A percentile compares a stretch with the other conserved stretches of the same genome.
These are phyloP conservation scores for Calonectria montana DNA, from an alignment of 2,329 filamentous ascomycete genomes.

Conservation along the genomic window DNA sequence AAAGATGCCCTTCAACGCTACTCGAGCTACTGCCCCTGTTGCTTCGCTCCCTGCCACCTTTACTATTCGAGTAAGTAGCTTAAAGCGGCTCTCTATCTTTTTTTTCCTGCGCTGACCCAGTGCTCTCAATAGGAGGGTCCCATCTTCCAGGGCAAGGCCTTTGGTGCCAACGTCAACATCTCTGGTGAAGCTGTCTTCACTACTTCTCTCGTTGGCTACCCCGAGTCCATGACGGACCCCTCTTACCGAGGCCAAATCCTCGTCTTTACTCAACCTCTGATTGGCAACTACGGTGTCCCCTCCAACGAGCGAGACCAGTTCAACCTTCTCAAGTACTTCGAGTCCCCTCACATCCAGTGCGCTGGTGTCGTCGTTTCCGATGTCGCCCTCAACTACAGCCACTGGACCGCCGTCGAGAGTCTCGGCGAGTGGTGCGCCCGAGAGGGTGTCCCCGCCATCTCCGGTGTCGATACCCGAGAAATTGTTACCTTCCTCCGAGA, in stretches of 20 bases:
- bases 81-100: neutral
- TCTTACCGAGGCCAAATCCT: conserved; percentile 95
- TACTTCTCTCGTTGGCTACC: conserved; percentile 96
- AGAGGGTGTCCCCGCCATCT: conserved; percentile 95
- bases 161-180: conserved; percentile 95
- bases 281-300: conserved; percentile 98
- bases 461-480: conserved; percentile 94
- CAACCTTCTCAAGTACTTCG: conserved; percentile 96
- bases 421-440: conserved; percentile 94
- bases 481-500: conserved; percentile 97
- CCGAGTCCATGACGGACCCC: conserved; percentile 91
- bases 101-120: conserved; percentile 22
- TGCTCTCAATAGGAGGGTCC: conserved; percentile 77
- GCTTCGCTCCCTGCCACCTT: conserved; percentile 78
- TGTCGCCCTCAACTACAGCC: conserved; percentile 92
- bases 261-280: conserved; percentile 97
- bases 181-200: conserved; percentile 99
- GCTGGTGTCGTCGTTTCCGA: conserved; percentile 96
- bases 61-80: conserved; percentile 81
- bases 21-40: conserved; percentile 72
- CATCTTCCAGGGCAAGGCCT: conserved; percentile 95
- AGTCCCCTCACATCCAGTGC: conserved; percentile 97
- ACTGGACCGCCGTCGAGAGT: conserved; percentile 98
- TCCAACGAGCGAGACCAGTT: conserved; percentile 85
- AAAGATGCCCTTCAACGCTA: conserved; percentile 69